These are phyloP conservation scores for Clarireedia hainanense DNA, from an alignment of 2,329 filamentous ascomycete species.

Conservation along the genomic window DNA sequence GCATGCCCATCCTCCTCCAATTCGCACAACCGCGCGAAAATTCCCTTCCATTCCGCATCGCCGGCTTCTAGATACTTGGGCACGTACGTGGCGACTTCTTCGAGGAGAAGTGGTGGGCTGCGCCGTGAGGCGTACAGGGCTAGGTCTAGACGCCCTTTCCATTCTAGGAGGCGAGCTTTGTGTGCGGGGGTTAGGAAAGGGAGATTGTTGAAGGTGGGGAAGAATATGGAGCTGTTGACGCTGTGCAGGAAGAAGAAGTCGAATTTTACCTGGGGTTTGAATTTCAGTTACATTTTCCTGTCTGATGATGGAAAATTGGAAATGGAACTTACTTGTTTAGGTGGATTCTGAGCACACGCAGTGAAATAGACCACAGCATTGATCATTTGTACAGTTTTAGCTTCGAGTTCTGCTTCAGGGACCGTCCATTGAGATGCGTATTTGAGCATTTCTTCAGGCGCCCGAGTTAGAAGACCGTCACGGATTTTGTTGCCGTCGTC, in stretches of 20 bases:
- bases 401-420: constrained; percentile 39
- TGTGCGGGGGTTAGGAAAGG: constrained; percentile 50
- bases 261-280: constrained; percentile 46
- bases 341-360: constrained; percentile 48
- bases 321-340: constrained; percentile 37
- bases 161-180: constrained; percentile 69
- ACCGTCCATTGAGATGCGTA: constrained; percentile 53
- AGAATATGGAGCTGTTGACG: constrained; percentile 65
- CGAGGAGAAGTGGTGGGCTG: constrained; percentile 49
- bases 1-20: constrained; percentile 73
- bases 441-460: constrained; percentile 53
- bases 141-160: constrained; percentile 71
- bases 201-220: constrained; percentile 56
- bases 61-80: constrained; percentile 32
- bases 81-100: constrained; percentile 53
- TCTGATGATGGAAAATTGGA: not conserved
- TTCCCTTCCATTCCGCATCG: constrained; percentile 28
- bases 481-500: constrained; percentile 55
- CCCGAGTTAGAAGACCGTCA: constrained; percentile 59
- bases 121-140: constrained; percentile 64
- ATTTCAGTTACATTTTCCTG: not conserved
- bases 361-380: constrained; percentile 49
- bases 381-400: constrained; percentile 60
- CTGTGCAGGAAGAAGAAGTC: constrained; percentile 83
- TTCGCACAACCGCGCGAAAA: constrained; percentile 40